Evolutionary conservation across 306 rosid species (phyloP).

Genomic region (Dryas alaskensis): DNA sequence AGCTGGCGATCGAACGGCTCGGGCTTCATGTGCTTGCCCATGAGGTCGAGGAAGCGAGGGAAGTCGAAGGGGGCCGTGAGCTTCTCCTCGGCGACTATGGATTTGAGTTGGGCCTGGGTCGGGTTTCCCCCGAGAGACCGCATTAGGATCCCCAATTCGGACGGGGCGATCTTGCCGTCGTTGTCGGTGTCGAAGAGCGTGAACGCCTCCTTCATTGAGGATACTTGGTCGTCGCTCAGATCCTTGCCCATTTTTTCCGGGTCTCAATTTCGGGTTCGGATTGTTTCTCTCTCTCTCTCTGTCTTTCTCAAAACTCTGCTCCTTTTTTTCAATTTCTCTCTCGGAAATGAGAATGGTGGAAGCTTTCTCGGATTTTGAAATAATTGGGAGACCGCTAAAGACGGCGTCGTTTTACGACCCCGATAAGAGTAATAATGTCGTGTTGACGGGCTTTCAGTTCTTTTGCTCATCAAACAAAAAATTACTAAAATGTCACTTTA

Average conservation of each 20-base stretch:
- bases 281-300: constrained; percentile 4
- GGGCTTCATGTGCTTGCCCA: constrained; percentile 92
- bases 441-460: background rate
- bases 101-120: constrained; percentile 92
- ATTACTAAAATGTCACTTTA: background rate
- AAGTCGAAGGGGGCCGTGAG: constrained; percentile 82
- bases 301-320: background rate
- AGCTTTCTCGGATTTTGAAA: background rate
- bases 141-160: constrained; percentile 98
- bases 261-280: constrained; percentile 24
- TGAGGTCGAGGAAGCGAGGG: constrained; percentile 75
- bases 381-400: background rate
- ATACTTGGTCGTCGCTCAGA: constrained; percentile 88
- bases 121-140: constrained; percentile 96
- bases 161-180: constrained; percentile 89
- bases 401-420: constrained; percentile 23
- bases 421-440: background rate
- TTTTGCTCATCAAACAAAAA: background rate
- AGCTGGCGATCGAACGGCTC: constrained; percentile 98
- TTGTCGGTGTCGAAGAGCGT: constrained; percentile 82
- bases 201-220: constrained; percentile 96
- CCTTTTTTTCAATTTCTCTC: background rate
- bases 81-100: constrained; percentile 74
- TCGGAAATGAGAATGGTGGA: background rate
- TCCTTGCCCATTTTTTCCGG: constrained; percentile 69